Percentiles rank a stretch among this genome's conserved stretches.
phyloP scores from a whole-genome alignment of 2,329 filamentous ascomycete species.

The Diaporthe nobilis region DNA sequence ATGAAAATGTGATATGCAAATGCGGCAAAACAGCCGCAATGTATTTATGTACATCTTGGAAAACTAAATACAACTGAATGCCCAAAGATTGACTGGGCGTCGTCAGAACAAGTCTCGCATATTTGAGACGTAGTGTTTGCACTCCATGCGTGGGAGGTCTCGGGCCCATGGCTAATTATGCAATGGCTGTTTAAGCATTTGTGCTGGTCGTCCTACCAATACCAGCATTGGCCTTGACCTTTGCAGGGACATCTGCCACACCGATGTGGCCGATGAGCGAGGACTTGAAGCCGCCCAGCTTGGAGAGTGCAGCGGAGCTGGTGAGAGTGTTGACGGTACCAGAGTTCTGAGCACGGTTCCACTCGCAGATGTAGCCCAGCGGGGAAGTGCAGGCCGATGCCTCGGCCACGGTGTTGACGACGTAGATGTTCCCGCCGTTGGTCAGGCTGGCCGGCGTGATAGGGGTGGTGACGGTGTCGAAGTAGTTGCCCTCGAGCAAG shows the following conservation, averaged over 20 bases:
- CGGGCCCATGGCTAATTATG: neutral
- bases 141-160: neutral
- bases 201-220: constrained; percentile 22
- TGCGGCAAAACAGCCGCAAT: too few species aligned
- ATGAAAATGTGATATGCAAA: neutral
- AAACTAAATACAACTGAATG: neutral
- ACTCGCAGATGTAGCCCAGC: constrained; percentile 64
- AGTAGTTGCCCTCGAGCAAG: constrained; percentile 70
- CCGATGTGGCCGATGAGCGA: constrained; percentile 16
- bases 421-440: constrained; percentile 40
- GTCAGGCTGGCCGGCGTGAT: constrained; percentile 50
- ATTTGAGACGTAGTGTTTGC: neutral
- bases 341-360: constrained; percentile 62
- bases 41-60: neutral
- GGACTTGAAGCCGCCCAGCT: constrained; percentile 54
- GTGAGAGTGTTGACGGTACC: constrained; percentile 57
- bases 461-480: constrained; percentile 65
- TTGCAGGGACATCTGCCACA: constrained; percentile 17
- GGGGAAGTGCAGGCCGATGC: constrained; percentile 57
- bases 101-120: too few species aligned
- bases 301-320: constrained; percentile 59
- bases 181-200: neutral
- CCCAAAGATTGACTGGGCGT: too few species aligned
- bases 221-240: constrained; percentile 23
- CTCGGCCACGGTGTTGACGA: constrained; percentile 44